These are phyloP conservation scores for Candida vaughaniae DNA, from an alignment of 805 yeast species.

Conservation along the genomic window DNA sequence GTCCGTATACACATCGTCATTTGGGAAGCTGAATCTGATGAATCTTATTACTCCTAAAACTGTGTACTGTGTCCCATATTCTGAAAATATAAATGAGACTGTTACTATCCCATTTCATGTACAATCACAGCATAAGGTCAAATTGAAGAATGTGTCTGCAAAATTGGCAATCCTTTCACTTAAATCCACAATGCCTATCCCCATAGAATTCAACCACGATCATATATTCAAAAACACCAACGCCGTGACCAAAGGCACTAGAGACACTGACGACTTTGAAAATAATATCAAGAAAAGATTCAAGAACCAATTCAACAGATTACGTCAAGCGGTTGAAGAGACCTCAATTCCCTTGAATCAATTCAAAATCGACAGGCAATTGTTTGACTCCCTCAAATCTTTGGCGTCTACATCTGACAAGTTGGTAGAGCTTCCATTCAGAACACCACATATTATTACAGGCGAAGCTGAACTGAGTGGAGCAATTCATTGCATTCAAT, in stretches of 20 bases:
- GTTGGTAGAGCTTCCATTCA: neutral
- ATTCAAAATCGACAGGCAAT: constrained; percentile 27
- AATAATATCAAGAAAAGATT: constrained; percentile 22
- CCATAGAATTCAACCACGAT: constrained; percentile 39
- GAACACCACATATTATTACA: neutral
- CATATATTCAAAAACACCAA: constrained; percentile 25
- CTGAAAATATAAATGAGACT: constrained; percentile 10
- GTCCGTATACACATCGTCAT: neutral
- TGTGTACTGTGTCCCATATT: constrained; percentile 18
- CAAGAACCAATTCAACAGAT: constrained; percentile 16
- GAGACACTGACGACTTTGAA: constrained; percentile 23
- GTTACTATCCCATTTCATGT: constrained; percentile 7
- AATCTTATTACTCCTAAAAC: constrained; percentile 17
- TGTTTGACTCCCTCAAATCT: constrained; percentile 28
- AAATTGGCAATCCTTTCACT: constrained; percentile 32
- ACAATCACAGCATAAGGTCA: constrained; percentile 15
- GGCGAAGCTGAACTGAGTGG: too few species aligned
- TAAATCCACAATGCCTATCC: constrained; percentile 33
- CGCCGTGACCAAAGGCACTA: constrained; percentile 5
- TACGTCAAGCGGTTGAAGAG: constrained; percentile 14
- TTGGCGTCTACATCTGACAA: constrained; percentile 27
- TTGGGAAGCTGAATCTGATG: neutral
- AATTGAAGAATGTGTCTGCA: constrained; percentile 19
- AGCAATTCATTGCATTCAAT: neutral
- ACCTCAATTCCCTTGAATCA: constrained; percentile 21